Conservation (phyloP, 2,329 filamentous ascomycete genomes). For the Atkinsonella texensis region DNA sequence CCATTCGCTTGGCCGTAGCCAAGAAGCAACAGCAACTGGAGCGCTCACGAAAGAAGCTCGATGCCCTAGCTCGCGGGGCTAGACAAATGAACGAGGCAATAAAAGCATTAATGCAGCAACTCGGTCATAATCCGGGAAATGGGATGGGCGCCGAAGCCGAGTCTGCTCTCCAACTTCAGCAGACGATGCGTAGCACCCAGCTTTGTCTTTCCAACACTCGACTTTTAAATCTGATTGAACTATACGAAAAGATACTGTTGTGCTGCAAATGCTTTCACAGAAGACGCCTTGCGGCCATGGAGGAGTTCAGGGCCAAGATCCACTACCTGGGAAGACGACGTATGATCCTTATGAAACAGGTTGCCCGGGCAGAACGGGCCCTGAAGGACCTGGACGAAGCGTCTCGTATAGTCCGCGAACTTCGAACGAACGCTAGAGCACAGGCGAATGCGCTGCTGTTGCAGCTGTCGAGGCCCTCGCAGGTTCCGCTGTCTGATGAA, state of each 20-base stretch:
- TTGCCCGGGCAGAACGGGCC: not conserved
- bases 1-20: too few relatives aligned
- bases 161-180: not conserved
- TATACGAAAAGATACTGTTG: not conserved
- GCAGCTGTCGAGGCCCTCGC: not conserved
- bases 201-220: too few relatives aligned
- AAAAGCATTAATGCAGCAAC: not conserved
- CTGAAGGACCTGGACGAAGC: not conserved
- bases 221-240: not conserved
- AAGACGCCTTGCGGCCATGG: not conserved
- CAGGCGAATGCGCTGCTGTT: not conserved
- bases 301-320: not conserved
- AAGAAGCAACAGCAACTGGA: too few relatives aligned
- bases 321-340: not conserved
- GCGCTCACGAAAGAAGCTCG: too few relatives aligned
- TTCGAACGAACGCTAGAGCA: not conserved
- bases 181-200: not conserved
- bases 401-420: not conserved
- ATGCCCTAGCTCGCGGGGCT: too few relatives aligned
- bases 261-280: not conserved
- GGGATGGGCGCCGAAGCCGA: not conserved
- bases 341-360: not conserved
- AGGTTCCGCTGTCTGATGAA: too few relatives aligned
- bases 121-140: not conserved
- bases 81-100: not conserved